A percentile compares a stretch with the other conserved stretches of the same genome.
Evolutionary conservation across 148 eudicot genomes (phyloP).

Genomic region (Amaranthus palmeri): DNA sequence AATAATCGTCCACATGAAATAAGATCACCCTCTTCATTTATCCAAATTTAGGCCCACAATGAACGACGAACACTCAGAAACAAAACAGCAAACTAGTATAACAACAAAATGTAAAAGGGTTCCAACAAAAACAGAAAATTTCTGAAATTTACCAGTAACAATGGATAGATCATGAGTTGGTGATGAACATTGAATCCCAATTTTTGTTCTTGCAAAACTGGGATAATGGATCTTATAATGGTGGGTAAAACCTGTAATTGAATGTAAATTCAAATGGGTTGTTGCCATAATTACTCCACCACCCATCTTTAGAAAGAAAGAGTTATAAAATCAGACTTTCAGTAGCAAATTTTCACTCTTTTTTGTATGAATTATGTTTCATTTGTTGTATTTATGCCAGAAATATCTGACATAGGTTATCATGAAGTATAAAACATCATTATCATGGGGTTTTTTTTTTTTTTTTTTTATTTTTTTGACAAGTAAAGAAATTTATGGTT

Average conservation of each 20-base stretch:
- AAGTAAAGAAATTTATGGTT: no score
- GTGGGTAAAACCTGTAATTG: slow-evolving; percentile 5
- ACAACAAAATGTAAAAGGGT: background rate
- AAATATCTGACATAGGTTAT: background rate
- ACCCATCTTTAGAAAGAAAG: slow-evolving; percentile 7
- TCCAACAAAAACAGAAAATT: background rate
- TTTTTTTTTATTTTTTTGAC: no score
- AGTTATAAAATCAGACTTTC: background rate
- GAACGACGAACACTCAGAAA: background rate
- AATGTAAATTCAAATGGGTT: slow-evolving; percentile 13
- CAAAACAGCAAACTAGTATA: no score
- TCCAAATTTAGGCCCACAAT: background rate
- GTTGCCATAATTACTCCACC: slow-evolving; percentile 14
- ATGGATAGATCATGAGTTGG: slow-evolving; percentile 17
- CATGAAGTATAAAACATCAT: no score
- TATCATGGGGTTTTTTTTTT: no score
- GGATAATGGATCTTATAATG: slow-evolving; percentile 5
- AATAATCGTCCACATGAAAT: no score
- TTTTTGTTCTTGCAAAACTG: slow-evolving; percentile 1
- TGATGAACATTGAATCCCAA: slow-evolving; percentile 23
- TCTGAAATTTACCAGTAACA: slow-evolving; percentile 15
- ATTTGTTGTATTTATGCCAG: background rate
- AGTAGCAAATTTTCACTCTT: background rate
- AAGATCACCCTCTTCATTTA: no score
- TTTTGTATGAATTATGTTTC: background rate